Evolutionary conservation across 768 basidiomycete species (phyloP).

Genomic region (Xerocomellus dryophilus): DNA sequence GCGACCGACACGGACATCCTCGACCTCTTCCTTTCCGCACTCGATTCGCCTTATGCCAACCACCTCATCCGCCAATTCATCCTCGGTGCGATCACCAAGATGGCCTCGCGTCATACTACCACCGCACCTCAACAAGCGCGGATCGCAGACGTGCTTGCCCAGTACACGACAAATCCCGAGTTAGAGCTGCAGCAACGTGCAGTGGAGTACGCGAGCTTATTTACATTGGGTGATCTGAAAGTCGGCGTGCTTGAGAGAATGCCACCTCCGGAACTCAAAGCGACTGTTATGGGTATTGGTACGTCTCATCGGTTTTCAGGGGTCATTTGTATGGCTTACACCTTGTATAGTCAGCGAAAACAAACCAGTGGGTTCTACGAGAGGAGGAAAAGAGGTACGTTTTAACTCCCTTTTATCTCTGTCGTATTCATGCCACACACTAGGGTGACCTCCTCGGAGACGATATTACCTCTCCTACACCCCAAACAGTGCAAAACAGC

Average conservation of each 20-base stretch:
- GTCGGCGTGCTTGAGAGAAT: constrained; percentile 92
- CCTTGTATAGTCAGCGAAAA: constrained; percentile 78
- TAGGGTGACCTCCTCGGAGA: constrained; percentile 80
- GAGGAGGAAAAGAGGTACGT: constrained; percentile 68
- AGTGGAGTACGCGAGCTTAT: constrained; percentile 89
- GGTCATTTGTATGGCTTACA: background rate
- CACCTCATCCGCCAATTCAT: constrained; percentile 90
- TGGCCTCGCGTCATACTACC: constrained; percentile 76
- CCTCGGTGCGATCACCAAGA: constrained; percentile 84
- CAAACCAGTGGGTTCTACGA: constrained; percentile 91
- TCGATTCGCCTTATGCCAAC: constrained; percentile 94
- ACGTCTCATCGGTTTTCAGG: constrained; percentile 23
- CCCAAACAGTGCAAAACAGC: constrained; percentile 52
- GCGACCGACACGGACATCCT: constrained; percentile 79
- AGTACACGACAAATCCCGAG: constrained; percentile 84
- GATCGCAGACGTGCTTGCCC: constrained; percentile 72
- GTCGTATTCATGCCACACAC: constrained; percentile 6
- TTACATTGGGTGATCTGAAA: constrained; percentile 69
- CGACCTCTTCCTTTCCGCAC: constrained; percentile 79
- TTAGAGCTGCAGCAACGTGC: constrained; percentile 94
- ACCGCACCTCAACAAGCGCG: constrained; percentile 68
- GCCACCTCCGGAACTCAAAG: constrained; percentile 98
- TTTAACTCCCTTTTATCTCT: background rate
- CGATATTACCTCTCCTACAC: constrained; percentile 49
- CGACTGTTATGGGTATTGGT: constrained; percentile 95